These are phyloP conservation scores for Chamaenerion angustifolium DNA, from an alignment of 345 rosid species.

Conservation along the genomic window DNA sequence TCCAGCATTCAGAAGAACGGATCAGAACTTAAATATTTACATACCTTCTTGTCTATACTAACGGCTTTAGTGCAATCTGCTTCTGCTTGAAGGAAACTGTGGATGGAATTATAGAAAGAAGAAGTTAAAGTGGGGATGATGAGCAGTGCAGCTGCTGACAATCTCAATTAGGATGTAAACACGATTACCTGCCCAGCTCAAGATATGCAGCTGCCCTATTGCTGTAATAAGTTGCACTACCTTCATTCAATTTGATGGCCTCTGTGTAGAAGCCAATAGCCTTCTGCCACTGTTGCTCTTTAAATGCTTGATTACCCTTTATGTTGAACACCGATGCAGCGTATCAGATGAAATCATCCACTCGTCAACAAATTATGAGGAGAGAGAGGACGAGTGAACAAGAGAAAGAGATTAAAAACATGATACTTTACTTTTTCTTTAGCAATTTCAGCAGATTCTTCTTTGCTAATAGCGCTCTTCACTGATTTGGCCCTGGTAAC, in stretches of 20 bases:
- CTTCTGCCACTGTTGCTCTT: constrained; percentile 76
- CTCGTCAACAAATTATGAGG: too few species aligned
- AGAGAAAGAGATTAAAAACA: not conserved
- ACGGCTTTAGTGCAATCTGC: constrained; percentile 78
- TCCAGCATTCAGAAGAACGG: not conserved
- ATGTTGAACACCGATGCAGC: not conserved
- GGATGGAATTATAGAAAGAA: constrained; percentile 24
- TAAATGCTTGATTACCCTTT: constrained; percentile 92
- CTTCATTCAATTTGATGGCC: constrained; percentile 68
- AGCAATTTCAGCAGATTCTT: constrained; percentile 60
- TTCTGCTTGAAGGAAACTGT: constrained; percentile 82
- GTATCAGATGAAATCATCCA: not conserved
- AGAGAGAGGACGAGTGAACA: too few species aligned
- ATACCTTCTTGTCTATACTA: constrained; percentile 75
- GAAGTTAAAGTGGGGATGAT: too few species aligned
- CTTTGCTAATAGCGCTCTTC: constrained; percentile 25
- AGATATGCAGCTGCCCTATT: constrained; percentile 98
- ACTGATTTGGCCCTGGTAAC: constrained; percentile 32
- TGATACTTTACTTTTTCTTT: constrained; percentile 61
- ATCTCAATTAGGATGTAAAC: too few species aligned
- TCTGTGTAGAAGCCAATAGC: constrained; percentile 72
- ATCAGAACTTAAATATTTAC: not conserved
- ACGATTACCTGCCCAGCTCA: constrained; percentile 46
- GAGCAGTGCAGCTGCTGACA: not conserved
- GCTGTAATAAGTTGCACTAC: constrained; percentile 79